Percentiles rank a stretch among this genome's conserved stretches.
Evolutionary conservation across 139 green algal genomes (phyloP).

Genomic region (Prasinococcaceae sp.): DNA sequence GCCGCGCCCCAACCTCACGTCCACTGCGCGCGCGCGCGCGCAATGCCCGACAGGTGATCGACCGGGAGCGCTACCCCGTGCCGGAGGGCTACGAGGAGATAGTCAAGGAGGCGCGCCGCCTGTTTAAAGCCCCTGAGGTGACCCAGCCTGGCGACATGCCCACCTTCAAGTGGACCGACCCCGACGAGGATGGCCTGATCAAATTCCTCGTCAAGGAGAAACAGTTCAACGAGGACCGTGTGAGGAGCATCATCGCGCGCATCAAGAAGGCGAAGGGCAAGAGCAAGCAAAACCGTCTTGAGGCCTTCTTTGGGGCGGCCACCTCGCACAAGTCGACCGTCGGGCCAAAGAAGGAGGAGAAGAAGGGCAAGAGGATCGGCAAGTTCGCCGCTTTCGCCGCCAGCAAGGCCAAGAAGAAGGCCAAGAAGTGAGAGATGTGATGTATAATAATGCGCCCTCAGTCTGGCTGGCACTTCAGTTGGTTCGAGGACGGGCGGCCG

Average conservation of each 20-base stretch:
- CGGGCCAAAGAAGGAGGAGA: constrained; percentile 33
- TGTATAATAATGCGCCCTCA: too few relatives aligned
- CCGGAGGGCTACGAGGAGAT: constrained; percentile 78
- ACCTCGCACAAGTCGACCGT: constrained; percentile 25
- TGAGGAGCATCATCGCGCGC: constrained; percentile 19
- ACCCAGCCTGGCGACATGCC: constrained; percentile 4
- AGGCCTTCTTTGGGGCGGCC: constrained; percentile 66
- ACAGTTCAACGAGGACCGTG: constrained; percentile 76
- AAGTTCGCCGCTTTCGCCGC: too few relatives aligned
- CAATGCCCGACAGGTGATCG: neutral
- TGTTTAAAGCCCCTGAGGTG: constrained; percentile 63
- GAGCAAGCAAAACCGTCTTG: constrained; percentile 43
- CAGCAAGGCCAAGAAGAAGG: too few relatives aligned
- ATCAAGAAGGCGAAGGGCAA: constrained; percentile 3
- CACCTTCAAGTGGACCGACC: constrained; percentile 59
- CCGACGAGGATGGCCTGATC: constrained; percentile 80
- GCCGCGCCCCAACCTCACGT: neutral
- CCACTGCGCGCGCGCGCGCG: neutral
- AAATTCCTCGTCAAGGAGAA: constrained; percentile 88
- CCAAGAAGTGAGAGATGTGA: too few relatives aligned
- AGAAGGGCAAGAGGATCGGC: constrained; percentile 25
- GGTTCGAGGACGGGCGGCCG: too few relatives aligned
- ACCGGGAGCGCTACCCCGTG: constrained; percentile 28
- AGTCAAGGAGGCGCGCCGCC: constrained; percentile 51
- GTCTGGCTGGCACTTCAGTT: too few relatives aligned